Evolutionary conservation across 2,329 filamentous ascomycete species (phyloP).

Genomic region (Fusarium sp.): DNA sequence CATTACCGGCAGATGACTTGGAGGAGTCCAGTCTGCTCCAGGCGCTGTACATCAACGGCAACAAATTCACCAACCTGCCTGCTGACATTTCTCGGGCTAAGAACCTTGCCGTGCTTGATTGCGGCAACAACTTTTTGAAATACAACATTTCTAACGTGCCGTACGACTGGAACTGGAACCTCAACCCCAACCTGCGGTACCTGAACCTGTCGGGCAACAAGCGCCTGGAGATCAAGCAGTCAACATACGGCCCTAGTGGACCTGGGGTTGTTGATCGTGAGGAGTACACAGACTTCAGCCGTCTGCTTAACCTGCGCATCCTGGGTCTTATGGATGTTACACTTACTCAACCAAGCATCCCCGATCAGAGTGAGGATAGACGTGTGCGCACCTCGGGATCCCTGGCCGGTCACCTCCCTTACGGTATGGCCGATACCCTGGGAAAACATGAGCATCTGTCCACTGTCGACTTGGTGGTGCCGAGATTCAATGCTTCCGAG

Average conservation of each 20-base stretch:
- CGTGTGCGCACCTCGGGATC: conserved; percentile 98
- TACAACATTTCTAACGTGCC: conserved; percentile 99
- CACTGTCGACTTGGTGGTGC: conserved; percentile 94
- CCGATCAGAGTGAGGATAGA: conserved; percentile 93
- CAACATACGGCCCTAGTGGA: conserved; percentile 60
- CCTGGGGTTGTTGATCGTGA: conserved; percentile 68
- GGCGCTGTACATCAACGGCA: conserved; percentile 94
- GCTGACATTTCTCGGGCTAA: conserved; percentile 95
- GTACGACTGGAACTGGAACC: conserved; percentile 99
- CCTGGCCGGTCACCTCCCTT: conserved; percentile 87
- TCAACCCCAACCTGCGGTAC: conserved; percentile 94
- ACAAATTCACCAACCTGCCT: conserved; percentile 96
- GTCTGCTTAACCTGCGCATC: conserved; percentile 84
- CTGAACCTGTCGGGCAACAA: conserved; percentile 98
- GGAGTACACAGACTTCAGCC: conserved; percentile 87
- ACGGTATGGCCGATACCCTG: conserved; percentile 97
- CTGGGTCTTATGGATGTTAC: conserved; percentile 98
- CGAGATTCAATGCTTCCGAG: conserved; percentile 89
- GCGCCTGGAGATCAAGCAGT: conserved; percentile 87
- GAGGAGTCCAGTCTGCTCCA: conserved; percentile 90
- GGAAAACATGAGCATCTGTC: conserved; percentile 95
- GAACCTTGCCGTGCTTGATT: conserved; percentile 91
- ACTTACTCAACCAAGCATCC: conserved; percentile 90
- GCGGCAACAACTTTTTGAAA: conserved; percentile 93
- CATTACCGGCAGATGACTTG: conserved; percentile 90